A percentile compares a stretch with the other conserved stretches of the same genome.
These are phyloP conservation scores for Petunia secreta DNA, from an alignment of 257 asterid species.

Conservation along the genomic window DNA sequence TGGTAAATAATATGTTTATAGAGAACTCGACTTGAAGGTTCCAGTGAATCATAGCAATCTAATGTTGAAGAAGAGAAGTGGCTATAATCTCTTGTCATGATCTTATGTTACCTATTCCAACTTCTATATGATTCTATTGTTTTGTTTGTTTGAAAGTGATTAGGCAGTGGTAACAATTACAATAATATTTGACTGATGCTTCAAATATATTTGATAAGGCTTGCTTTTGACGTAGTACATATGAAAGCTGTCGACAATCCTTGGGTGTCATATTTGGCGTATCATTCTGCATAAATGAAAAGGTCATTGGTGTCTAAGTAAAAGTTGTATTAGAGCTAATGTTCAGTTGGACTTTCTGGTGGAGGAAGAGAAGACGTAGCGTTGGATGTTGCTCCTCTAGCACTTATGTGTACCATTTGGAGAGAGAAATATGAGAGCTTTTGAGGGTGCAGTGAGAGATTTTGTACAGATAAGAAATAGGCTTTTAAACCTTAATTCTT, in stretches of 20 bases:
- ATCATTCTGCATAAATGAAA: neutral
- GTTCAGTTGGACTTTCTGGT: too few species aligned
- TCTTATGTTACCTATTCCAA: neutral
- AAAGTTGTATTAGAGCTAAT: neutral
- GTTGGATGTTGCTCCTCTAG: too few species aligned
- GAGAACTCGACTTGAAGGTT: neutral
- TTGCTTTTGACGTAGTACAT: neutral
- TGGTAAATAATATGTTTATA: slow-evolving; percentile 12
- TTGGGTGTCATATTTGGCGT: neutral
- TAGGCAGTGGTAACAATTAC: neutral
- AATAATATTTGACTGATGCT: neutral
- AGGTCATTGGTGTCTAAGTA: neutral
- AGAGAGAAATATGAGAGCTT: too few species aligned
- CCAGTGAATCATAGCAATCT: neutral
- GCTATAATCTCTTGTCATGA: neutral
- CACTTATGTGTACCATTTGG: too few species aligned
- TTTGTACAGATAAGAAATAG: too few species aligned
- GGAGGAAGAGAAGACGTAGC: too few species aligned
- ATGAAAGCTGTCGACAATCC: neutral
- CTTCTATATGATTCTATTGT: neutral
- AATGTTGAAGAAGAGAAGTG: neutral
- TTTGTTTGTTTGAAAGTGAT: neutral
- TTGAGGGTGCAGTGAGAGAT: too few species aligned
- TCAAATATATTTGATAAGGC: neutral
- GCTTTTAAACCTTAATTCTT: too few species aligned